Conservation (phyloP, 2,329 filamentous ascomycete species). For the Coniella lustricola region DNA sequence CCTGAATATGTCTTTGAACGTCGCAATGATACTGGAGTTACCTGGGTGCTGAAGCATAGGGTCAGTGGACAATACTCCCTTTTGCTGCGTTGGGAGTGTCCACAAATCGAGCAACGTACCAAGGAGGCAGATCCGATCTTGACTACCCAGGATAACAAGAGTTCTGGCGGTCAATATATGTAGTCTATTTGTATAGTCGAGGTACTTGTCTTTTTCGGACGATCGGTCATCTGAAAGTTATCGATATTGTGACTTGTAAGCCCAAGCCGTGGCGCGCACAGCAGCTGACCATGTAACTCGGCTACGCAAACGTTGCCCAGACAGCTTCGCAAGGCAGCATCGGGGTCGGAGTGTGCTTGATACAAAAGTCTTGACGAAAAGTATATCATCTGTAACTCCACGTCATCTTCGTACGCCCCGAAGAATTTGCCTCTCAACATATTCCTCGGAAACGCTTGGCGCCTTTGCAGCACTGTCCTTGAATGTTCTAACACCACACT, state of each 20-base stretch:
- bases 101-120: slow-evolving; percentile 17
- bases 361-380: slow-evolving; percentile 32
- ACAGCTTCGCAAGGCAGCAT: slow-evolving; percentile 24
- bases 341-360: slow-evolving; percentile 27
- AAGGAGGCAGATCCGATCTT: slow-evolving; percentile 34
- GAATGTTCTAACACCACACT: slow-evolving; percentile 26
- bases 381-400: slow-evolving; percentile 31
- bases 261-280: no score
- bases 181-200: slow-evolving; percentile 29
- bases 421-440: slow-evolving; percentile 33
- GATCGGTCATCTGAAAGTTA: slow-evolving; percentile 27
- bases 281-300: slow-evolving; percentile 28
- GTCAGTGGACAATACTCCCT: not conserved
- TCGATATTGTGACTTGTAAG: not conserved
- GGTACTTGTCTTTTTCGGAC: slow-evolving; percentile 29
- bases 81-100: not conserved
- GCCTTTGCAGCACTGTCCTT: slow-evolving; percentile 26
- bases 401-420: slow-evolving; percentile 28
- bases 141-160: slow-evolving; percentile 29
- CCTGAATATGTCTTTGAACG: no score
- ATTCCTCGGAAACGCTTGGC: slow-evolving; percentile 28
- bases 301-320: slow-evolving; percentile 28
- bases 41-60: slow-evolving; percentile 14
- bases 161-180: slow-evolving; percentile 26
- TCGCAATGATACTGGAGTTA: slow-evolving; percentile 27